Conservation (phyloP, 2,329 filamentous ascomycete species). For the Pseudogymnoascus sp. region DNA sequence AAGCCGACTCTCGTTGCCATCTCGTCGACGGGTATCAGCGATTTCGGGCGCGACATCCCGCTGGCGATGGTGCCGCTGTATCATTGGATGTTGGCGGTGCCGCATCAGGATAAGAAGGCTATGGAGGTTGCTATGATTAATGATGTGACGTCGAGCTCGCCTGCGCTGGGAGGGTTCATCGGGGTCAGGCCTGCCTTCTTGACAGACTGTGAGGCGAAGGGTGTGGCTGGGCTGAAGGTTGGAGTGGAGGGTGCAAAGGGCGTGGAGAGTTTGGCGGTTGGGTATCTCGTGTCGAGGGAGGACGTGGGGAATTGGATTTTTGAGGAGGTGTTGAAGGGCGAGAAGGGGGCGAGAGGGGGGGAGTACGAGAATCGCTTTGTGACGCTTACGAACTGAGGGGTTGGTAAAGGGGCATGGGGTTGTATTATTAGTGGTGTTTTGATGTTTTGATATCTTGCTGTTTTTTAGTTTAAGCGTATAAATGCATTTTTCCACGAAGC, state of each 20-base stretch:
- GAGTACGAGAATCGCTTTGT: background rate
- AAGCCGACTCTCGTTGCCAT: conserved; percentile 33
- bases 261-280: conserved; percentile 23
- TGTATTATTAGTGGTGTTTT: background rate
- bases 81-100: conserved; percentile 31
- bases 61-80: conserved; percentile 38
- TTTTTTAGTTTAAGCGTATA: background rate
- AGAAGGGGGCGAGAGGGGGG: background rate
- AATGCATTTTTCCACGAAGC: background rate
- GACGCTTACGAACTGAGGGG: background rate
- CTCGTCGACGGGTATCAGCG: conserved; percentile 37
- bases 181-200: conserved; percentile 25
- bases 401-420: background rate
- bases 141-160: background rate
- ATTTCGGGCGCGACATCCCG: conserved; percentile 35
- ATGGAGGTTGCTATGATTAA: conserved; percentile 32
- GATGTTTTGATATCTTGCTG: background rate
- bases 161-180: conserved; percentile 12
- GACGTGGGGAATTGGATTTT: conserved; percentile 31
- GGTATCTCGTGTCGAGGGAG: conserved; percentile 28
- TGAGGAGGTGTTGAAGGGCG: conserved; percentile 9
- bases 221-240: conserved; percentile 17
- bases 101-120: conserved; percentile 40
- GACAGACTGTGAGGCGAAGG: conserved; percentile 22
- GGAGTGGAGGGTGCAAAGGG: conserved; percentile 19